Base-by-base conservation (phyloP, 2,329 filamentous ascomycete genomes). In the Alternaria arborescens region DNA sequence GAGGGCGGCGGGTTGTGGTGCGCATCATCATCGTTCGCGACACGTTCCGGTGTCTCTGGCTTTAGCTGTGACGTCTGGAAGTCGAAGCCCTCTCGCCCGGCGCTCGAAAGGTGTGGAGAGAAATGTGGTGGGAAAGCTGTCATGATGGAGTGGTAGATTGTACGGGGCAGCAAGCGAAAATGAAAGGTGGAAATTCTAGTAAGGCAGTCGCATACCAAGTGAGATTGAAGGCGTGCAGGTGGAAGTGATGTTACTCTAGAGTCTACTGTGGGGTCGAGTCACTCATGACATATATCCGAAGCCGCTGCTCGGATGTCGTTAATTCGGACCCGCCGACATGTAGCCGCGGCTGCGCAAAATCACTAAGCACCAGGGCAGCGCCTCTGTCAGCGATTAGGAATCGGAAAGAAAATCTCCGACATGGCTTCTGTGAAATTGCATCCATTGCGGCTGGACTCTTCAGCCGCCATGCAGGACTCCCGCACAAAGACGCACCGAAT, bases 41-140 rank as follows among this genome's bases (percentile, higher is more conserved):
- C 50, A 30, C 60, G 47, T 8, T 61, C 57, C 53, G 71, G 58
- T 54, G 66, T 64, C 43, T 73, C 69, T 51, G 67, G 56, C 8
- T 65, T 58, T 34, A 68, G 53, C 22, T 58, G 60, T 8, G 65
- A 54, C 20, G 65, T 56, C 42, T 62, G 47, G 43, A 76, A 72
- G 47, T 79, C 73, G 67, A 82, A 77, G 32, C 78, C 75, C 40
- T 80, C 78, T 40, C 79, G 69, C 12, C 64, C 64, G 70, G 69
- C 80, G 73, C 64, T 80, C 75, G 67, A 81, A 71, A 84, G 61
- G 79, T 85, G 76, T 78, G 86, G 85, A 46, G 86, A 85, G 64
- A 85, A 78, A 52, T 87, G 77, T 28, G 85, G 84, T 56, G 82
- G 74, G 55, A 86, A 79, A 58, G 85, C 82, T 46, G 83, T 79